phyloP scores from a whole-genome alignment of 1,284 basidiomycete genomes.

The Lentinula novae-zelandiae region DNA sequence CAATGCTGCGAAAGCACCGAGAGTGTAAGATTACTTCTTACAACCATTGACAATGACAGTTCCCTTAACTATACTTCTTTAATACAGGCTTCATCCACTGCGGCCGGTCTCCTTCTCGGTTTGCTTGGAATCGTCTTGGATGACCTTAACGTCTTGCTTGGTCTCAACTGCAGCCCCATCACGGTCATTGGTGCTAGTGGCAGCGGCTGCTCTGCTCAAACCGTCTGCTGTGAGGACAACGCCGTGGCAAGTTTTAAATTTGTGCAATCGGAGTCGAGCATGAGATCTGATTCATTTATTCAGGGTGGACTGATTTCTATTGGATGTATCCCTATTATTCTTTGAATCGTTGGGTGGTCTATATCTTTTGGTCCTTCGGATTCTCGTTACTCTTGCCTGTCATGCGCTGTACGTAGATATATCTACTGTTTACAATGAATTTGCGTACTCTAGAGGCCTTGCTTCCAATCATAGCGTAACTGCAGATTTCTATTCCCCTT shows the following conservation, averaged over 20 bases:
- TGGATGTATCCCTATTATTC: conserved; percentile 6
- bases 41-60: neutral
- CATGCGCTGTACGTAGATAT: too few relatives aligned
- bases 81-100: conserved; percentile 11
- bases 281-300: neutral
- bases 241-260: conserved; percentile 4
- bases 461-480: too few relatives aligned
- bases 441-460: too few relatives aligned
- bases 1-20: conserved; percentile 16
- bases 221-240: conserved; percentile 15
- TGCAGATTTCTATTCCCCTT: neutral
- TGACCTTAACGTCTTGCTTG: conserved; percentile 13
- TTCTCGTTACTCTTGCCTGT: too few relatives aligned
- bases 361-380: too few relatives aligned
- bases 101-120: conserved; percentile 13
- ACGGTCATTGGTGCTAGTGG: conserved; percentile 11
- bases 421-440: too few relatives aligned
- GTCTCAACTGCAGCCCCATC: conserved; percentile 15
- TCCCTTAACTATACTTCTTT: too few relatives aligned
- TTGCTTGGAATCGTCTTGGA: conserved; percentile 12
- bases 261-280: neutral
- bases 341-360: conserved; percentile 17
- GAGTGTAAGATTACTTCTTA: neutral
- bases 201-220: conserved; percentile 7
- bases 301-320: conserved; percentile 8